Percentiles rank a stretch among this genome's conserved stretches.
These are phyloP conservation scores for Pythium rishiriense DNA, from an alignment of 352 stramenopile genomes.

Conservation along the genomic window DNA sequence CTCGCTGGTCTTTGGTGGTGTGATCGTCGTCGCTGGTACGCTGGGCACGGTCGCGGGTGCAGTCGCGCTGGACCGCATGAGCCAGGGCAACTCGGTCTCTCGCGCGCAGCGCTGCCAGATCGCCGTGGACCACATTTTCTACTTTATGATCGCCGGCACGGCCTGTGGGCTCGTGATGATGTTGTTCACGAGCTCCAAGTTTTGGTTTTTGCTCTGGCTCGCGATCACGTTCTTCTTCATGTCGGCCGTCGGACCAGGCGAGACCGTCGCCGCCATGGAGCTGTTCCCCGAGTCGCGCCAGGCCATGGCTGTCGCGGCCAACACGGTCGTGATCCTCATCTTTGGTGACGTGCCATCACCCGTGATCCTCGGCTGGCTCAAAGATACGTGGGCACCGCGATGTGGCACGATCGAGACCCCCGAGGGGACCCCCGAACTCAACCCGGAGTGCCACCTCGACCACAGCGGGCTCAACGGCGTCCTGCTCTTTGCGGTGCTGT, in stretches of 20 bases:
- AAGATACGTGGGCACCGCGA: slow-evolving; percentile 88
- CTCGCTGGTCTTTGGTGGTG: slow-evolving; percentile 64
- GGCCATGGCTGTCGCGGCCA: slow-evolving; percentile 90
- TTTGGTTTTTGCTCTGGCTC: slow-evolving; percentile 69
- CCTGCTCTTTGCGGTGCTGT: slow-evolving; percentile 55
- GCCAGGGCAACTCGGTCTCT: slow-evolving; percentile 37
- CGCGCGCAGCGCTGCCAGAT: slow-evolving; percentile 38
- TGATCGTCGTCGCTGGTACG: slow-evolving; percentile 64
- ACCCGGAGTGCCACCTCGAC: slow-evolving; percentile 49
- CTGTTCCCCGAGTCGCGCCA: slow-evolving; percentile 85
- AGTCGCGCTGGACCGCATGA: slow-evolving; percentile 48
- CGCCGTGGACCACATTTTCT: slow-evolving; percentile 45
- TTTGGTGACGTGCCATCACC: slow-evolving; percentile 94
- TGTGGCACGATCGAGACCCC: slow-evolving; percentile 68
- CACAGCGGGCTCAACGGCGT: slow-evolving; percentile 49
- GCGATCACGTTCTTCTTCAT: slow-evolving; percentile 71
- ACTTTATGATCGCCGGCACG: slow-evolving; percentile 45
- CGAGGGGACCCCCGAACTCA: slow-evolving; percentile 41
- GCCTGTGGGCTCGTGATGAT: slow-evolving; percentile 54
- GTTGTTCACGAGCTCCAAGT: slow-evolving; percentile 42
- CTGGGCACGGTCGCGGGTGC: slow-evolving; percentile 81
- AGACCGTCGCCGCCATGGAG: slow-evolving; percentile 88
- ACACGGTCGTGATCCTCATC: slow-evolving; percentile 90
- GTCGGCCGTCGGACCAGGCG: slow-evolving; percentile 64
- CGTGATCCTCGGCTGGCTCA: slow-evolving; percentile 90